Conservation (phyloP, 495 filamentous ascomycete genomes). For the Cladorrhinum samala region DNA sequence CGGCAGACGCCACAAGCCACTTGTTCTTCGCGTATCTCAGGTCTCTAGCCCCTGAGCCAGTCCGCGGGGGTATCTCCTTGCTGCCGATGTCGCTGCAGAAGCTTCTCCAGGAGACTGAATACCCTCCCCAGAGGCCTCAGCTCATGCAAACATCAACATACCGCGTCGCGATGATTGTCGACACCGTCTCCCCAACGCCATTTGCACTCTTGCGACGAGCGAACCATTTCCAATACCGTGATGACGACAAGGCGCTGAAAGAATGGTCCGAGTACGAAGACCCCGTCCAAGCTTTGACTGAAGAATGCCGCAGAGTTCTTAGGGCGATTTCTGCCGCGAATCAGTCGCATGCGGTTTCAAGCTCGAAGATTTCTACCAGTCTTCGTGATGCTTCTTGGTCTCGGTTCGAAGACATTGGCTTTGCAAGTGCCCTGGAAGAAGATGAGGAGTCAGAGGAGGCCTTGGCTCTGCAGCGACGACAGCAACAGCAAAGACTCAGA, state of each 20-base stretch:
- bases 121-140: conserved; percentile 75
- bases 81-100: conserved; percentile 87
- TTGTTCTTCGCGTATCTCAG: conserved; percentile 96
- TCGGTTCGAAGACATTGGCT: conserved; percentile 91
- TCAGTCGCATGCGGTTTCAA: conserved; percentile 62
- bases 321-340: conserved; percentile 83
- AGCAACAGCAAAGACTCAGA: conserved; percentile 44
- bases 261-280: conserved; percentile 85
- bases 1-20: conserved; percentile 92
- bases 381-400: conserved; percentile 89
- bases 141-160: conserved; percentile 75
- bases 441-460: conserved; percentile 58
- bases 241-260: conserved; percentile 75
- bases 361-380: conserved; percentile 60
- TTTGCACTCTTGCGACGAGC: conserved; percentile 87
- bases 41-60: conserved; percentile 73
- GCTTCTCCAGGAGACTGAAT: conserved; percentile 87
- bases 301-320: conserved; percentile 88
- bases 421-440: conserved; percentile 69
- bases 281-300: conserved; percentile 78
- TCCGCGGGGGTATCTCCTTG: conserved; percentile 67
- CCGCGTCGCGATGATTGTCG: conserved; percentile 94
- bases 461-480: conserved; percentile 27
- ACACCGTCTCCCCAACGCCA: conserved; percentile 89
- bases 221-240: conserved; percentile 90